Conservation (phyloP, 164 flowering plant genomes). For the Vitis rotundifolia region DNA sequence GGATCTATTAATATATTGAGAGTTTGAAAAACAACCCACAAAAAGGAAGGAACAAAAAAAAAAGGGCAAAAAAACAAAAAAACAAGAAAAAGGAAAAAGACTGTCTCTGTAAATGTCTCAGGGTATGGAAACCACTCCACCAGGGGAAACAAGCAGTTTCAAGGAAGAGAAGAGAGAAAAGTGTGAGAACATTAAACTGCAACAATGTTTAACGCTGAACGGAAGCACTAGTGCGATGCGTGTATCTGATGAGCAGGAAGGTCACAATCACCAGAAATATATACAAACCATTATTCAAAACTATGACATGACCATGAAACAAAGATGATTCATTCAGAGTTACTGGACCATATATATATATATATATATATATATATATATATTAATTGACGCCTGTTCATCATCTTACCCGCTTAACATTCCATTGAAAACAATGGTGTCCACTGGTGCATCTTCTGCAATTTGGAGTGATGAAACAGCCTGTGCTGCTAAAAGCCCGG, state of each 20-base stretch:
- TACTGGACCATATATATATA: conserved; percentile 17
- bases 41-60: no score
- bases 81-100: no score
- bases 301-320: conserved; percentile 3
- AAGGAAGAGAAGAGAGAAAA: no score
- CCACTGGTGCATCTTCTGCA: conserved; percentile 60
- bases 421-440: conserved; percentile 48
- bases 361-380: not conserved
- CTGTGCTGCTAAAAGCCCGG: conserved; percentile 76
- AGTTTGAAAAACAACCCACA: no score
- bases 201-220: no score
- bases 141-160: no score
- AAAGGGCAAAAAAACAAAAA: no score
- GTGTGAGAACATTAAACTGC: not conserved
- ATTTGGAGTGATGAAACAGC: conserved; percentile 88
- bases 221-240: no score
- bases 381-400: no score
- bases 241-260: not conserved
- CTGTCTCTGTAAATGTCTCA: not conserved
- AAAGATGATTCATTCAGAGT: conserved; percentile 13
- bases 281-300: conserved; percentile 8
- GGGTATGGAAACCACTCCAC: not conserved
- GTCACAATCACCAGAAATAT: conserved; percentile 8
- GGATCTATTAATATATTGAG: no score
- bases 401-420: conserved; percentile 41